Conservation (phyloP, 2,329 filamentous ascomycete species). For the Pleoardoris graminearum region DNA sequence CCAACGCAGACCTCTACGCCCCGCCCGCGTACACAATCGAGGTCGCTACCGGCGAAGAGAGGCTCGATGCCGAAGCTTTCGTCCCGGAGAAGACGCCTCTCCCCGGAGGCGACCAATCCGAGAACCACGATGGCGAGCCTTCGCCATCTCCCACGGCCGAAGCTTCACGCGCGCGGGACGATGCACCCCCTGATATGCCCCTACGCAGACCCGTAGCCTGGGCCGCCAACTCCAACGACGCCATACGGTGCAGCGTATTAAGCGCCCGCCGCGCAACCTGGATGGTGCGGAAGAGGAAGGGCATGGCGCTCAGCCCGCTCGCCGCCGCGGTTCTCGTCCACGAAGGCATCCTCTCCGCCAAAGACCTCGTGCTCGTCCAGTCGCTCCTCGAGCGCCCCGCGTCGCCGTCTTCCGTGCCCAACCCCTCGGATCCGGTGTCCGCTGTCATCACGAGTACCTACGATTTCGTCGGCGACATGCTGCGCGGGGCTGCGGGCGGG, state of each 20-base stretch:
- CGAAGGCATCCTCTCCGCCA: constrained; percentile 25
- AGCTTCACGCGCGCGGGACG: neutral
- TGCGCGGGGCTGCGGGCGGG: constrained; percentile 26
- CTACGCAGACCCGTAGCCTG: constrained; percentile 20
- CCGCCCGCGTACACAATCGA: constrained; percentile 26
- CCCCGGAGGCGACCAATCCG: neutral
- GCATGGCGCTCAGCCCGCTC: constrained; percentile 29
- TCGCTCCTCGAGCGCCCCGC: neutral
- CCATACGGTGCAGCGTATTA: constrained; percentile 29
- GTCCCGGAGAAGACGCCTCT: constrained; percentile 16
- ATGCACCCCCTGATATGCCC: neutral
- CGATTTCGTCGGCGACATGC: constrained; percentile 26
- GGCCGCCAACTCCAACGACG: constrained; percentile 9
- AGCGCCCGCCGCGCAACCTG: constrained; percentile 32
- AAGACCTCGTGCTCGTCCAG: constrained; percentile 35
- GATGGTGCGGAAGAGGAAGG: constrained; percentile 27
- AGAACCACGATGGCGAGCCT: neutral
- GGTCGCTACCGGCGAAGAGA: constrained; percentile 16
- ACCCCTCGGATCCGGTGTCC: constrained; percentile 31
- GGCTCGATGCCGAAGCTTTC: constrained; percentile 22
- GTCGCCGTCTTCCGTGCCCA: constrained; percentile 10
- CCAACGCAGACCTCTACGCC: constrained; percentile 24
- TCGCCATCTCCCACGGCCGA: neutral
- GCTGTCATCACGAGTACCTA: constrained; percentile 25
- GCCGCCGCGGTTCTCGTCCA: constrained; percentile 33